phyloP scores from a whole-genome alignment of 176 grass and related monocot genomes.

The Oryza nivara region DNA sequence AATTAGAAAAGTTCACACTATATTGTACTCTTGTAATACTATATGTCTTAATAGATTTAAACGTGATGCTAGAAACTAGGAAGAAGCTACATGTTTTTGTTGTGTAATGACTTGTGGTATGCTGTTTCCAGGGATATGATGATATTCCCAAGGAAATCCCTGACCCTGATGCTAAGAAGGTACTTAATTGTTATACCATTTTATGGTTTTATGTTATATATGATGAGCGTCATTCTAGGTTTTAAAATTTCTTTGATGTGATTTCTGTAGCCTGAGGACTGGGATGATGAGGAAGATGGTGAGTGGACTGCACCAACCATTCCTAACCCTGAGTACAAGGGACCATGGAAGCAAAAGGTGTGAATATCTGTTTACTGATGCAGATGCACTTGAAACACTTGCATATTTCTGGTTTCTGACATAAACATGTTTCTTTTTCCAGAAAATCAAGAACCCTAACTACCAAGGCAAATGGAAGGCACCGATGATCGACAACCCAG shows the following conservation, averaged over 20 bases:
- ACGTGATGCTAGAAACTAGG: not conserved
- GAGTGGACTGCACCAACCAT: slow-evolving; percentile 93
- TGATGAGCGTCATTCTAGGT: not conserved
- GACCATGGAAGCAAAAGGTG: slow-evolving; percentile 91
- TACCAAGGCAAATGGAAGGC: slow-evolving; percentile 99
- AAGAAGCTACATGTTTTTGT: not conserved
- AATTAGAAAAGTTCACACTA: not conserved
- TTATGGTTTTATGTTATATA: slow-evolving; percentile 17
- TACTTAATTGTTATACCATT: slow-evolving; percentile 17
- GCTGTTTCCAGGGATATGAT: slow-evolving; percentile 70
- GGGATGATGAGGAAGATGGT: slow-evolving; percentile 97
- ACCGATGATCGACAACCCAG: slow-evolving; percentile 91
- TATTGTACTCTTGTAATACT: not conserved
- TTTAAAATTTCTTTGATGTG: slow-evolving; percentile 3
- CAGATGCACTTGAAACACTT: not conserved
- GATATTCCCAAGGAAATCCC: slow-evolving; percentile 84
- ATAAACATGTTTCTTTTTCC: slow-evolving; percentile 8
- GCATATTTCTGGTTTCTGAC: slow-evolving; percentile 14
- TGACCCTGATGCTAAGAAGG: slow-evolving; percentile 89
- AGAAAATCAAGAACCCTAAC: slow-evolving; percentile 98
- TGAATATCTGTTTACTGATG: not conserved
- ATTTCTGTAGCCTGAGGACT: slow-evolving; percentile 80
- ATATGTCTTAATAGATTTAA: not conserved
- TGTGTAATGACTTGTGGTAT: not conserved
- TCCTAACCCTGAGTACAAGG: slow-evolving; percentile 93